Evolutionary conservation across 1,139 yeast species (phyloP).

Genomic region (Zygosaccharomyces sapae): DNA sequence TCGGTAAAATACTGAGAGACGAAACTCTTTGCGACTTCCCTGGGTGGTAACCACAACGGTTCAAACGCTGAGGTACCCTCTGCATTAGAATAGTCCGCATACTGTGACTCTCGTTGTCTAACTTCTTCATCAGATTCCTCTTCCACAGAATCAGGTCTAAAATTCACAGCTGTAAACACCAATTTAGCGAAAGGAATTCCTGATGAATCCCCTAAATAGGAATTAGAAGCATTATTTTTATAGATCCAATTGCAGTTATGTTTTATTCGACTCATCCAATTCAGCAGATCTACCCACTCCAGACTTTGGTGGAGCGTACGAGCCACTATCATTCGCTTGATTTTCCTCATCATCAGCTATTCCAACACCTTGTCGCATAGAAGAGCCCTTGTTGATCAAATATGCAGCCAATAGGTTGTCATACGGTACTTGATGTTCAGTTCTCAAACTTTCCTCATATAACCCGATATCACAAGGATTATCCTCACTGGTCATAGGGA

Average conservation of each 20-base stretch:
- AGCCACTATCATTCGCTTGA: neutral
- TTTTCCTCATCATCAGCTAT: neutral
- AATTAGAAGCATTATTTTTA: conserved; percentile 36
- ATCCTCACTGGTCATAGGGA: conserved; percentile 29
- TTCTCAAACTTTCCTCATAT: conserved; percentile 20
- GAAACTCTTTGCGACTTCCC: conserved; percentile 62
- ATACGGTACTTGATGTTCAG: conserved; percentile 19
- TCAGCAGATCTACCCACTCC: conserved; percentile 17
- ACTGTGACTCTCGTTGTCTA: conserved; percentile 24
- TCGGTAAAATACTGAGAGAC: conserved; percentile 70
- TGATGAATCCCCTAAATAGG: conserved; percentile 52
- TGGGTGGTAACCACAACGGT: conserved; percentile 52
- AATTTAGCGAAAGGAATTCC: conserved; percentile 71
- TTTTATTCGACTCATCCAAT: conserved; percentile 24
- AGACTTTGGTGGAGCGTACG: neutral
- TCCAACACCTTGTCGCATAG: conserved; percentile 23
- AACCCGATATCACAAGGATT: conserved; percentile 22
- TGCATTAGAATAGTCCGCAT: conserved; percentile 20
- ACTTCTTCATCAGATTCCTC: conserved; percentile 26
- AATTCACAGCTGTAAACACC: conserved; percentile 70
- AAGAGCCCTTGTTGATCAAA: conserved; percentile 25
- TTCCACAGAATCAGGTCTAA: conserved; percentile 40
- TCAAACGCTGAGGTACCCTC: conserved; percentile 21
- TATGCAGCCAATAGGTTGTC: conserved; percentile 24
- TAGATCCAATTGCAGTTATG: conserved; percentile 24